Evolutionary conservation across 208 protist species (phyloP).

Genomic region (Crithidia bombi): DNA sequence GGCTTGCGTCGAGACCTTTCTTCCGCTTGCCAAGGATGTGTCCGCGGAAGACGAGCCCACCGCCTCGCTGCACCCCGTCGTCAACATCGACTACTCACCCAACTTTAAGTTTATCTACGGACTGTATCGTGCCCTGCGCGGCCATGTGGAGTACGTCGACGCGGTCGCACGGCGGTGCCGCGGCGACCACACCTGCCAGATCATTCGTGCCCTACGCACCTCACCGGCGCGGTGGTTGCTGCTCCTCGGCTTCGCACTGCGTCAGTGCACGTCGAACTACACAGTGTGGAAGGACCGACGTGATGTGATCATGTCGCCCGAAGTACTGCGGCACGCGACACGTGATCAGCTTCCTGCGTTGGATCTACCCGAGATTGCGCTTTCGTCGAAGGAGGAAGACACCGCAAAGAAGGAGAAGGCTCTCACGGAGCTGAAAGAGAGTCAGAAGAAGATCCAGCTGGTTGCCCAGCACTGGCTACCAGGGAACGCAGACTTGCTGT

Average conservation of each 20-base stretch:
- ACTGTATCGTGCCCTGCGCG: conserved; percentile 53
- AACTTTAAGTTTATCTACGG: conserved; percentile 64
- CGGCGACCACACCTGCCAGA: neutral
- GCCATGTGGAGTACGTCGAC: conserved; percentile 13
- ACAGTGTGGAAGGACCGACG: conserved; percentile 79
- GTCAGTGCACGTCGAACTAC: conserved; percentile 67
- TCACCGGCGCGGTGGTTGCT: conserved; percentile 68
- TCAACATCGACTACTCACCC: conserved; percentile 48
- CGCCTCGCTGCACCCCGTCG: conserved; percentile 35
- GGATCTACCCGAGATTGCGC: neutral
- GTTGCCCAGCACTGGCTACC: conserved; percentile 36
- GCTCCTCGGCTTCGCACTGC: conserved; percentile 62
- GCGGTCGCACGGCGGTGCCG: neutral
- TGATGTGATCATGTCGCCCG: conserved; percentile 50
- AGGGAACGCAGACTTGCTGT: conserved; percentile 16
- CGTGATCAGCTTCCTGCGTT: conserved; percentile 28
- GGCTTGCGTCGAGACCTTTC: conserved; percentile 42
- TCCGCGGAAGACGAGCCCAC: conserved; percentile 44
- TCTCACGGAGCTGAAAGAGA: conserved; percentile 15
- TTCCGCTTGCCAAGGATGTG: conserved; percentile 37
- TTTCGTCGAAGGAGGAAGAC: neutral
- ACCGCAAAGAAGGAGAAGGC: conserved; percentile 24
- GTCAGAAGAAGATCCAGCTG: conserved; percentile 13
- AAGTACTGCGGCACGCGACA: conserved; percentile 34
- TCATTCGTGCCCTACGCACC: conserved; percentile 24